These are phyloP conservation scores for Solanum peruvianum DNA, from an alignment of 257 asterid genomes.

Conservation along the genomic window DNA sequence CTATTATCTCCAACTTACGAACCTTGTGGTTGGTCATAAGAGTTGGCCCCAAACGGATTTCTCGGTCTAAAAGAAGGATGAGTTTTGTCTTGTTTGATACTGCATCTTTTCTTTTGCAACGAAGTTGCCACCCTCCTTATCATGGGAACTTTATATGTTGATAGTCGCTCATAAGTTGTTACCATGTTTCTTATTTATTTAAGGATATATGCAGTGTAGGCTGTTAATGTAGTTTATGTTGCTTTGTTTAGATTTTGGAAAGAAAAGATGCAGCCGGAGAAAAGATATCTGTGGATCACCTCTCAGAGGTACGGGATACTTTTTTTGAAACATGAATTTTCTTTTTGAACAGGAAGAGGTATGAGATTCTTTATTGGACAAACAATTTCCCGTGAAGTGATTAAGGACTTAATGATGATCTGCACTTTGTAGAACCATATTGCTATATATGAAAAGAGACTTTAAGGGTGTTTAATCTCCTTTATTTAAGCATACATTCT, in stretches of 20 bases:
- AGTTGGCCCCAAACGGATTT: not conserved
- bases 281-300: constrained; percentile 42
- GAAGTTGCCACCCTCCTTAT: not conserved
- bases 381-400: not conserved
- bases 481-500: not conserved
- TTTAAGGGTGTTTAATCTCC: not conserved
- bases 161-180: not conserved
- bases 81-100: not conserved
- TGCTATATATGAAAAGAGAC: not conserved
- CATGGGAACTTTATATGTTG: not conserved
- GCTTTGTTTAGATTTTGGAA: constrained; percentile 53
- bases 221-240: not conserved
- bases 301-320: constrained; percentile 43
- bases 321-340: not conserved
- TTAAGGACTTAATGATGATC: not conserved
- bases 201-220: not conserved
- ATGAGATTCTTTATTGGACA: not conserved
- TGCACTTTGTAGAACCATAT: not conserved
- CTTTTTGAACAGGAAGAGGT: constrained; percentile 21
- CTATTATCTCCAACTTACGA: not conserved
- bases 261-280: constrained; percentile 32
- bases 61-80: not conserved
- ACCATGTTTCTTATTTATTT: not conserved
- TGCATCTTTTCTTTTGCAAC: not conserved
- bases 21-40: not conserved